Percentiles rank a stretch among this genome's conserved stretches.
Conservation (phyloP, 129 eudicot genomes). For the Saussurea involucrata region DNA sequence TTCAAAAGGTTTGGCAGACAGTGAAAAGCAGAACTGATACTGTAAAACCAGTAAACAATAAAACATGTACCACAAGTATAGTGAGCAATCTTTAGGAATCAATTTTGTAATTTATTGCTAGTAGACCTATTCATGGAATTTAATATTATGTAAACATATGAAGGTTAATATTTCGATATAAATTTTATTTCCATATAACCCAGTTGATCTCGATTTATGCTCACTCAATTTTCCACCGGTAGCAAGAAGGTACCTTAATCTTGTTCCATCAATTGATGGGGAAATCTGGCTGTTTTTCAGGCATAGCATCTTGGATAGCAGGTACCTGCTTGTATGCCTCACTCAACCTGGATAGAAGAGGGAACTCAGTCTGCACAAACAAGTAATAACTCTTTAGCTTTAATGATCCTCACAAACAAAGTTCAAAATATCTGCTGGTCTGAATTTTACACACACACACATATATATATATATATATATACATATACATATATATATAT, state of each 20-base stretch:
- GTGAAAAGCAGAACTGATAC: too few relatives aligned
- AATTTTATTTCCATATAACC: too few relatives aligned
- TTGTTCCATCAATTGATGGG: background rate
- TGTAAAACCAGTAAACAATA: too few relatives aligned
- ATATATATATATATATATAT: too few relatives aligned
- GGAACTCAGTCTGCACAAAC: constrained; percentile 51
- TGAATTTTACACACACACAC: background rate
- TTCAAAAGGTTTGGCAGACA: background rate
- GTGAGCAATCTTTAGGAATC: too few relatives aligned
- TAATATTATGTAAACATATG: too few relatives aligned
- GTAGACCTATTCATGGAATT: too few relatives aligned
- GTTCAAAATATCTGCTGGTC: background rate
- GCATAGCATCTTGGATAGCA: constrained; percentile 54
- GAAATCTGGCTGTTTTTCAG: constrained; percentile 66
- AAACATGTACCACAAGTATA: too few relatives aligned
- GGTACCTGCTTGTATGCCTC: constrained; percentile 53
- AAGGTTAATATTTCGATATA: too few relatives aligned
- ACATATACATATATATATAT: too few relatives aligned
- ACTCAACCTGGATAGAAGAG: constrained; percentile 44
- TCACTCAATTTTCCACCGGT: background rate
- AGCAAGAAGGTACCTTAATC: background rate
- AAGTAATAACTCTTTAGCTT: background rate
- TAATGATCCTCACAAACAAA: background rate
- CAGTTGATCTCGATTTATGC: background rate
- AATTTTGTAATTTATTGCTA: too few relatives aligned